Percentiles rank a stretch among this genome's conserved stretches.
These are phyloP conservation scores for Alternaria longipes DNA, from an alignment of 2,329 filamentous ascomycete species.

Conservation along the genomic window DNA sequence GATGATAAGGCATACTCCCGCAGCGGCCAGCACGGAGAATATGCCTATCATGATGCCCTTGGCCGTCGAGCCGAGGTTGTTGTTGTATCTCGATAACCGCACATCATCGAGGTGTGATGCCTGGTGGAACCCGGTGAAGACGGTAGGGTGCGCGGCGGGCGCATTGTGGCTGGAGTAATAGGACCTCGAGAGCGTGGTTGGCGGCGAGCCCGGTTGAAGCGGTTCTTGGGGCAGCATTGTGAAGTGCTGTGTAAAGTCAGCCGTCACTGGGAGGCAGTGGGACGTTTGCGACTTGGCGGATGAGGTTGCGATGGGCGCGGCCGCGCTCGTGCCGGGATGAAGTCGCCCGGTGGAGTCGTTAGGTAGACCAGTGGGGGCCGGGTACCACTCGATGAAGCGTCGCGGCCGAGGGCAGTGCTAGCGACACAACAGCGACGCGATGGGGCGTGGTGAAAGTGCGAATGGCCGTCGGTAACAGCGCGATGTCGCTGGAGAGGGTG, in stretches of 20 bases:
- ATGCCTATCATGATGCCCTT: conserved; percentile 93
- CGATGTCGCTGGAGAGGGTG: conserved; percentile 18
- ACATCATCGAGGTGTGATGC: conserved; percentile 34
- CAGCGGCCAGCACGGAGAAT: conserved; percentile 91
- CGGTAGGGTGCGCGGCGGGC: conserved; percentile 35
- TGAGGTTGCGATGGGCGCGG: conserved; percentile 32
- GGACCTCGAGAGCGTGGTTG: conserved; percentile 45
- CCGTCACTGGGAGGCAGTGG: conserved; percentile 13
- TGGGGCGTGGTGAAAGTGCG: conserved; percentile 15
- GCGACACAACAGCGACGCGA: conserved; percentile 26
- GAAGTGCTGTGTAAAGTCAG: conserved; percentile 16
- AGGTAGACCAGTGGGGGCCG: conserved; percentile 31
- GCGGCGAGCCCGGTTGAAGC: conserved; percentile 38
- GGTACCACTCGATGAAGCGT: conserved; percentile 32
- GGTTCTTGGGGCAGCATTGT: conserved; percentile 47
- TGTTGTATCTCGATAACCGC: conserved; percentile 36
- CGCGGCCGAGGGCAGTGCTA: conserved; percentile 19
- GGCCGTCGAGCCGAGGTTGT: conserved; percentile 62
- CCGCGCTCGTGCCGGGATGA: conserved; percentile 31
- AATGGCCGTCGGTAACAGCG: conserved; percentile 15
- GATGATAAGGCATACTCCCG: conserved; percentile 81
- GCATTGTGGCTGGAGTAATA: conserved; percentile 36
- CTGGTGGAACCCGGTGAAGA: conserved; percentile 20
- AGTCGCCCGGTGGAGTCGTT: conserved; percentile 22
- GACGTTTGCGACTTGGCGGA: conserved; percentile 12